Evolutionary conservation across 805 yeast genomes (phyloP), one percentile per base, ranked within the genome.

Genomic region (Saturnispora hagleri): DNA sequence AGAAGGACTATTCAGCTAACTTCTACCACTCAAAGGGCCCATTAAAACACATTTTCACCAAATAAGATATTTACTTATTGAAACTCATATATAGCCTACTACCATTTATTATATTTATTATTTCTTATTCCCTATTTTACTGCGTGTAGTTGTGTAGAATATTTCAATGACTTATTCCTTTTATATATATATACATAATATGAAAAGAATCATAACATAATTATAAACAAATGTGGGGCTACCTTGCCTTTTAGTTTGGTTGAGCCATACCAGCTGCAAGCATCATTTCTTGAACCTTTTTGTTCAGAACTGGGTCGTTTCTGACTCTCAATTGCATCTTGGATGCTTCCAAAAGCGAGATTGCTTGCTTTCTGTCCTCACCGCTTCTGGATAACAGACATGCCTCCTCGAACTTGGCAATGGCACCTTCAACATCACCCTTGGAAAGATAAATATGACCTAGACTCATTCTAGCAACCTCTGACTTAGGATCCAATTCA

Each of bases 281-380:
- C 71, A 82, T 68, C 44, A 84, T 71, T 68, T 82, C 86, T 55
- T 76, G 75, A 57, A 86, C 79, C 69, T 81, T 84, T 36, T 72
- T 71, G 60, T 79, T 75, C 65, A 85, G 74, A 26, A 75, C 69
- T 42, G 88, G 87, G 64, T 86, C 93, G 50, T 75, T 69, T 70
- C 76, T 81, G 60, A 93, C 80, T 64, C 84, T 81, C 64, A 82
- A 72, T 75, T 93, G 99, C 72, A 89, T 81, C 68, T 86, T 86
- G 47, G 96, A 82, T 57, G 97, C 97, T 72, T 89, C 97, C 54
- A 91, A 90, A 61, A 87, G 86, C 18, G 93, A 84, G 56, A 89
- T 82, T 52, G 96, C 93, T 73, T 89, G 97, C 51, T 86, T 75
- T 73, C 88, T 86, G 72, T 91, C 98, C 54, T 84, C 89, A 48